Conservation (phyloP, 2,329 filamentous ascomycete species). For the Ramularia collo-cygni region DNA sequence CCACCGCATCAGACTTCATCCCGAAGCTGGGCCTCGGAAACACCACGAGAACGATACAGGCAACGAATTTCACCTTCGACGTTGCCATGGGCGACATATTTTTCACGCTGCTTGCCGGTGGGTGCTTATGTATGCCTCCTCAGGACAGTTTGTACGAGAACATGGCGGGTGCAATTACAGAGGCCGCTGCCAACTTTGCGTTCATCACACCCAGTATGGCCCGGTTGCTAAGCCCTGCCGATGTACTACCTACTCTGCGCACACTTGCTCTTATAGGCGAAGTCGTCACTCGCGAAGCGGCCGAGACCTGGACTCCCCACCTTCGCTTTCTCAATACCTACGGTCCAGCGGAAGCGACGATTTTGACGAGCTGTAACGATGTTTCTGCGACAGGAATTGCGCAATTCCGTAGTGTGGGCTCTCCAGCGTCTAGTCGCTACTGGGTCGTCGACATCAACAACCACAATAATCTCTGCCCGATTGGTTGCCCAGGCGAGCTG, state of each 20-base stretch:
- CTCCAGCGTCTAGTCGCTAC: not conserved
- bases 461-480: conserved; percentile 17
- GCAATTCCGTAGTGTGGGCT: not conserved
- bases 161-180: conserved; percentile 1
- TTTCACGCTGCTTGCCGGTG: not conserved
- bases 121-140: conserved; percentile 2
- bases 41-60: not conserved
- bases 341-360: conserved; percentile 1
- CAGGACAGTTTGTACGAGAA: not conserved
- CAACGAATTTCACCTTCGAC: conserved; percentile 2
- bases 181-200: conserved; percentile 3
- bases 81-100: conserved; percentile 2
- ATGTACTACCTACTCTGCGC: not conserved
- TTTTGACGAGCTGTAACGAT: not conserved
- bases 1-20: conserved; percentile 1
- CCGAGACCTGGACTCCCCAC: conserved; percentile 2
- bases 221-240: not conserved
- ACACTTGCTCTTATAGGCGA: conserved; percentile 2
- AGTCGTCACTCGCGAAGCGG: not conserved
- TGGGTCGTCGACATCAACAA: conserved; percentile 29
- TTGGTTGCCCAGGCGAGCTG: conserved; percentile 34
- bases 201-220: conserved; percentile 3
- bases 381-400: not conserved
- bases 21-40: not conserved
- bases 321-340: not conserved